Conservation (phyloP, 2,329 filamentous ascomycete species). For the Pseudocercospora fuligena region DNA sequence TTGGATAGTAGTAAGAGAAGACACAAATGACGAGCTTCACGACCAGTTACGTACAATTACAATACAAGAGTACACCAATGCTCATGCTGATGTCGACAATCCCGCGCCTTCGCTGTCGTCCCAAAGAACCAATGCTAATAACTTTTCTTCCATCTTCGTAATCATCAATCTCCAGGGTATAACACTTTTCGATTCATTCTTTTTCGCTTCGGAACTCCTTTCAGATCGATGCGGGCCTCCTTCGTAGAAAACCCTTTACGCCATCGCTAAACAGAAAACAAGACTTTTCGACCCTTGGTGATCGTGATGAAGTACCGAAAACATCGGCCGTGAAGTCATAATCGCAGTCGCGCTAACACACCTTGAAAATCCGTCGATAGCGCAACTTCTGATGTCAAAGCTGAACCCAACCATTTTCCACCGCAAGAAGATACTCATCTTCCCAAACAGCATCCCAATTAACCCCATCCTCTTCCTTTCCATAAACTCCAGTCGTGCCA, state of each 20-base stretch:
- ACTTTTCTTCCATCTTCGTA: neutral
- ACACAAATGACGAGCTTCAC: neutral
- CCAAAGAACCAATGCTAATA: neutral
- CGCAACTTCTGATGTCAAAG: conserved; percentile 28
- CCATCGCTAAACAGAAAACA: too few relatives aligned
- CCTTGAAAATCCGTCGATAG: neutral
- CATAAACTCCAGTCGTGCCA: conserved; percentile 55
- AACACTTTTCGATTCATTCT: too few relatives aligned
- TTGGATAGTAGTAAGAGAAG: neutral
- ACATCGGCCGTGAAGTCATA: too few relatives aligned
- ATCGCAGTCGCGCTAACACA: neutral
- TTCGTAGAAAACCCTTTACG: neutral
- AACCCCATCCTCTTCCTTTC: conserved; percentile 53
- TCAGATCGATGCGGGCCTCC: neutral
- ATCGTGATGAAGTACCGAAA: too few relatives aligned
- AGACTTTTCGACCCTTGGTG: too few relatives aligned
- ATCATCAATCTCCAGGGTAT: neutral
- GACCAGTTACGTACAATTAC: neutral
- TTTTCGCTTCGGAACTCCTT: too few relatives aligned
- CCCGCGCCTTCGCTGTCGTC: neutral
- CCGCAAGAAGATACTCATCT: conserved; percentile 40
- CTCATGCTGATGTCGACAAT: too few relatives aligned
- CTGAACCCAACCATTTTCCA: conserved; percentile 40
- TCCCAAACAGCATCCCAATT: conserved; percentile 44
- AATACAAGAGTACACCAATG: neutral